Percentiles rank a stretch among this genome's conserved stretches.
phyloP scores from a whole-genome alignment of 108 stramenopile species.

The Pseudonitzschia multistriata region DNA sequence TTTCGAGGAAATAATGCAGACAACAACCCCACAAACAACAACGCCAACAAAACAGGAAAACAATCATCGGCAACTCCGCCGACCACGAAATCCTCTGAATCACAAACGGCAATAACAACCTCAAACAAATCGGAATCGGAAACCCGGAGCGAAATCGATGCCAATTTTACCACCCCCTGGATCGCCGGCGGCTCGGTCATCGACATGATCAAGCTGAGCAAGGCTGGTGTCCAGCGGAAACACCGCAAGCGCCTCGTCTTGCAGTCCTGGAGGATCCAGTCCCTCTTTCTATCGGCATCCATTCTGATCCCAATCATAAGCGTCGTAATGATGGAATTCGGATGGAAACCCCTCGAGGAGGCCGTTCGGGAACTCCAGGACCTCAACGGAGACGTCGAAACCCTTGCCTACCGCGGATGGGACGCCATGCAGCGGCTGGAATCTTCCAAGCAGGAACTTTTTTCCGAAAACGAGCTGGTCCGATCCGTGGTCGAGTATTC shows the following conservation, averaged over 20 bases:
- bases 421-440: conserved; percentile 12
- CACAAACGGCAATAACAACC: not conserved
- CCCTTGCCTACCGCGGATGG: conserved; percentile 31
- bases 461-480: conserved; percentile 15
- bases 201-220: conserved; percentile 28
- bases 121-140: not conserved
- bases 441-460: not conserved
- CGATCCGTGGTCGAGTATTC: conserved; percentile 8
- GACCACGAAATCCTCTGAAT: not conserved
- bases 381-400: conserved; percentile 31
- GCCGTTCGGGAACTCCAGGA: conserved; percentile 23
- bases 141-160: not conserved
- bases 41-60: too few species aligned
- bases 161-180: not conserved
- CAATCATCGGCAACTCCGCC: not conserved
- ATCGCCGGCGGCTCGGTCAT: conserved; percentile 40
- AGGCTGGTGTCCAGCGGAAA: conserved; percentile 27
- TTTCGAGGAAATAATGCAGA: not conserved
- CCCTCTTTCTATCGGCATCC: conserved; percentile 27
- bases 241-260: conserved; percentile 21
- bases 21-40: not conserved
- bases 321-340: conserved; percentile 25
- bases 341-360: conserved; percentile 19
- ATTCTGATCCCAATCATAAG: conserved; percentile 34
- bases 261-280: conserved; percentile 43